Evolutionary conservation across 208 protist species (phyloP), one percentile per base, ranked within the genome.

Genomic region (Angomonas desouzai): DNA sequence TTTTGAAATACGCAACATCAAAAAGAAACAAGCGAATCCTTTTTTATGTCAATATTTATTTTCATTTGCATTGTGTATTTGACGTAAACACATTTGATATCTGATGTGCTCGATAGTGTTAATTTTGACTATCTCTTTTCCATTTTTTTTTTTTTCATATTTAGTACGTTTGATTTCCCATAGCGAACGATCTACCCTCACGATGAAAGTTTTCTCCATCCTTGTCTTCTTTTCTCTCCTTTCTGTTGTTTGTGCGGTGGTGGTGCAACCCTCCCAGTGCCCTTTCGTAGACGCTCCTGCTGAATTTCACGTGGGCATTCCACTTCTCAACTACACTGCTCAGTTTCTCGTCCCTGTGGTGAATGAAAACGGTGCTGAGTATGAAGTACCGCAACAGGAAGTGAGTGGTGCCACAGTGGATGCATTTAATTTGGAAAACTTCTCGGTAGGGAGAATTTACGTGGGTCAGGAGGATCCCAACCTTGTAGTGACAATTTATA

Each of bases 401-500:
- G 9, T 51, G 9, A 23, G 20, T 51, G 45, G 45, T 3, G 45
- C n/a, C 18, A 23, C 20, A 6, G 20, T 51, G 3, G 45, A 51
- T 51, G 18, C 45, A 4, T 51, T 51, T 23, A 6, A 3, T 4
- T 16, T 51, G 45, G 6, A 51, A 4, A 23, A 51, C 45, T 51
- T 51, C n/a, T 51, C 45, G 20, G 9, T 51, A 13, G 20, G 6
- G 6, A 13, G n/a, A 13, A 23, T 51, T 13, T 27, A 23, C 45
- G 45, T 51, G 18, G 45, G 18, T 3, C 3, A 23, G 18, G 20
- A 13, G 20, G 45, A 13, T 6, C n/a, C 45, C 10, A 62, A 82
- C 45, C 11, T 89, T 9, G 59, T 48, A 18, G n/a, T 80, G 3
- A 55, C 62, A 13, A 43, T 67, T 1, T 10, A 27, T 0, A 63